Evolutionary conservation across 108 stramenopile species (phyloP).

Genomic region (Licmophora abbreviata): DNA sequence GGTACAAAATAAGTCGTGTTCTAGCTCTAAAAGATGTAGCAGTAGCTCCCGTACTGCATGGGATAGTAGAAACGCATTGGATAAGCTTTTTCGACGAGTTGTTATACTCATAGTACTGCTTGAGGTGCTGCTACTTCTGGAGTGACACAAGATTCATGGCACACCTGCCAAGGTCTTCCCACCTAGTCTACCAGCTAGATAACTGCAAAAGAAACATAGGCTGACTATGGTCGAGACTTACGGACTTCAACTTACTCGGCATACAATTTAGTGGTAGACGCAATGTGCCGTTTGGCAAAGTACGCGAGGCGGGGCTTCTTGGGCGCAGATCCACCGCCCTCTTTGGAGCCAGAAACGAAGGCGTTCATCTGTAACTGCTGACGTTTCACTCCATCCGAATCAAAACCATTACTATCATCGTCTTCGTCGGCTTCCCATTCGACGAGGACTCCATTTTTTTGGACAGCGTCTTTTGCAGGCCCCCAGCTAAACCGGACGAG

Average conservation of each 20-base stretch:
- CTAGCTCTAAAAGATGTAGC: too few species aligned
- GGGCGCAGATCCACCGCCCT: conserved; percentile 4
- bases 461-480: conserved; percentile 43
- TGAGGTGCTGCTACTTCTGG: too few species aligned
- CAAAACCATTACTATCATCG: conserved; percentile 44
- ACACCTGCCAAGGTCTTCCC: too few species aligned
- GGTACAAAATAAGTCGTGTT: too few species aligned
- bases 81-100: too few species aligned
- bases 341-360: conserved; percentile 17
- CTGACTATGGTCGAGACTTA: too few species aligned
- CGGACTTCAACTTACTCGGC: neutral
- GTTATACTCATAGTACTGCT: too few species aligned
- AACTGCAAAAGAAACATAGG: too few species aligned
- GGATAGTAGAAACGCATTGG: too few species aligned
- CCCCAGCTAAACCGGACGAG: conserved; percentile 78
- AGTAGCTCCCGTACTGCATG: too few species aligned
- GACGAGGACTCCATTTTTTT: conserved; percentile 27
- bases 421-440: conserved; percentile 59
- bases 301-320: conserved; percentile 9
- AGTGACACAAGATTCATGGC: too few species aligned
- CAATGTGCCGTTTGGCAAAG: conserved; percentile 19
- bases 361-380: conserved; percentile 19
- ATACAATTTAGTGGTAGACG: conserved; percentile 1
- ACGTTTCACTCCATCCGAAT: conserved; percentile 12
- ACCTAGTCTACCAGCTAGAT: too few species aligned